Base-by-base conservation (phyloP, 1,284 basidiomycete genomes). In the Ceratobasidium sp. region DNA sequence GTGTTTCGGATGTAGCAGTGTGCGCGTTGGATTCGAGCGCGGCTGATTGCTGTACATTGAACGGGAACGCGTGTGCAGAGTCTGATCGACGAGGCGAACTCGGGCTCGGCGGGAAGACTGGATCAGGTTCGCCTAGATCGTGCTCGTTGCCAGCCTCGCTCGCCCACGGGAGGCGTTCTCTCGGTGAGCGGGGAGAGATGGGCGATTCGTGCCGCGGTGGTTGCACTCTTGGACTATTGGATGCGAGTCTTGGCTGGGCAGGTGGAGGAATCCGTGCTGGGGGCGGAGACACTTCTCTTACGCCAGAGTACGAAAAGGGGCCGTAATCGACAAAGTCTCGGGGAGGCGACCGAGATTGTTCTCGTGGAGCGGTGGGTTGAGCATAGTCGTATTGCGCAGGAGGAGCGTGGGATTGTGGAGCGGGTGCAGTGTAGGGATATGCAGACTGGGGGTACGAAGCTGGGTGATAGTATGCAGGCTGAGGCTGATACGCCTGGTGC, bases 241-340 rank as follows among this genome's bases (percentile, higher is more conserved):
- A 55, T 43, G 58, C 39, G 36, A 21, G 48, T 30, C 36, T 36
- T 26, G 64, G 21, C 55, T 67, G 64, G 16, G 48, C 28, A 16
- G 59, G 59, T 26, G 64, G 61, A 36, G 61, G 64, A 34, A 43
- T 26, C 16, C 48, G 50, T 16, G 55, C 48, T 21, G 39, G 65
- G 10, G 65, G 65, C 16, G 65, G 65, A 28, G 53, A 57, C 28
- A 30, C 41, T 28, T 70, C 65, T 30, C 65, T 53, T 21, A 70
- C 53, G 30, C 65, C 65, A 21, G 65, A 32, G 48, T 70, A 70
- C 26, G 53, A 57, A 34, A 70, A 70, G 6, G 65, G 65, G 28
- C 65, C 53, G n/a, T 39, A 28, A 26, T 70, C 65, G 53, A 70
- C 55, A 46, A 70, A 70, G 65, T 70, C 65, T 18, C 53, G 26